Evolutionary conservation across 257 asterid genomes (phyloP).

Genomic region (Orobanche coerulescens): DNA sequence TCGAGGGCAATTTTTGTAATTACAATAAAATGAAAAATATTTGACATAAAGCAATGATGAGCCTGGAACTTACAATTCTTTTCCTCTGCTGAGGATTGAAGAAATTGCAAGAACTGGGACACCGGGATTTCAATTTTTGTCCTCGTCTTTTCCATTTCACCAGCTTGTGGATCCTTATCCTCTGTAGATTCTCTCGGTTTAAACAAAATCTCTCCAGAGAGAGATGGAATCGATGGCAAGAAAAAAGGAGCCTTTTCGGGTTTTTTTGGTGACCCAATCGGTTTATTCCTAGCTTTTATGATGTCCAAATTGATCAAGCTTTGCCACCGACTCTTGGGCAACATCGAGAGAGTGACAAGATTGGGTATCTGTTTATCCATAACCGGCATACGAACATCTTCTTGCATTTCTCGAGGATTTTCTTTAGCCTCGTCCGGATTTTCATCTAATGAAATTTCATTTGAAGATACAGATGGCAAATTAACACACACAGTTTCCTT

Average conservation of each 20-base stretch:
- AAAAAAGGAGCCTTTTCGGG: slow-evolving; percentile 81
- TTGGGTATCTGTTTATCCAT: slow-evolving; percentile 45
- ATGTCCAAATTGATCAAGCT: too few relatives aligned
- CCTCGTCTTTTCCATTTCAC: slow-evolving; percentile 19
- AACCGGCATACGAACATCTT: slow-evolving; percentile 20
- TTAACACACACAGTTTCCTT: slow-evolving; percentile 36
- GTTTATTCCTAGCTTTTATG: too few relatives aligned
- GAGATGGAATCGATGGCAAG: slow-evolving; percentile 61
- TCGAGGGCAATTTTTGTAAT: too few relatives aligned
- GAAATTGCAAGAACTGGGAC: slow-evolving; percentile 43
- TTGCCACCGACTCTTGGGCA: too few relatives aligned
- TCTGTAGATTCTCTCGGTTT: slow-evolving; percentile 32
- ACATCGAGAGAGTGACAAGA: slow-evolving; percentile 58
- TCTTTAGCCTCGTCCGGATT: slow-evolving; percentile 22
- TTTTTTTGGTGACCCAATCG: slow-evolving; percentile 70
- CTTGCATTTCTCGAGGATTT: slow-evolving; percentile 20
- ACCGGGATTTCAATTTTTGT: slow-evolving; percentile 27
- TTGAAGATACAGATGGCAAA: slow-evolving; percentile 49
- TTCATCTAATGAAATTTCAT: slow-evolving; percentile 27
- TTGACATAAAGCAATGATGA: background rate
- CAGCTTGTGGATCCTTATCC: slow-evolving; percentile 28
- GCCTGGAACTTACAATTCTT: slow-evolving; percentile 42
- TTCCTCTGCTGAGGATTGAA: slow-evolving; percentile 34
- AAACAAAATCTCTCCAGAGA: slow-evolving; percentile 59
- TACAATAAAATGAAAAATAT: too few relatives aligned